Percentiles rank a stretch among this genome's conserved stretches.
Conservation (phyloP, 1,284 basidiomycete species). For the Kwoniella shivajii region DNA sequence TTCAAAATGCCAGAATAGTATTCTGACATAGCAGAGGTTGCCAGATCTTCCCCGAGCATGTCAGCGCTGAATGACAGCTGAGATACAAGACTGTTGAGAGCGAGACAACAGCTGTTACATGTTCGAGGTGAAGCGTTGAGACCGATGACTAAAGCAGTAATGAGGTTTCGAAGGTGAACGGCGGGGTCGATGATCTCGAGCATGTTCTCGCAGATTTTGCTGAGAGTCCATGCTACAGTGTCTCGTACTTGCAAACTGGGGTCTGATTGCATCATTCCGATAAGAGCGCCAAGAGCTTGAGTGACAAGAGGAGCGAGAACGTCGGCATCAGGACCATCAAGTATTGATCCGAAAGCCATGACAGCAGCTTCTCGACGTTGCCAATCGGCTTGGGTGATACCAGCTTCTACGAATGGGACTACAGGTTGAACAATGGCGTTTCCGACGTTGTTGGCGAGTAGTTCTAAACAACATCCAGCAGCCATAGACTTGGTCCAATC, state of each 20-base stretch:
- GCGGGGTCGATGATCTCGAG: conserved; percentile 86
- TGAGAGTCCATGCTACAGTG: conserved; percentile 96
- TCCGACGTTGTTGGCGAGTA: conserved; percentile 86
- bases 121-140: conserved; percentile 73
- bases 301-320: conserved; percentile 83
- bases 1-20: conserved; percentile 87
- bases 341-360: conserved; percentile 97
- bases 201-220: conserved; percentile 89
- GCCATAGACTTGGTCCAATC: conserved; percentile 99
- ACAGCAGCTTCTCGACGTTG: conserved; percentile 93
- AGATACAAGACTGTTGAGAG: conserved; percentile 90
- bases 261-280: conserved; percentile 89
- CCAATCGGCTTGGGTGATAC: conserved; percentile 89
- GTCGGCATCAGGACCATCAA: conserved; percentile 88
- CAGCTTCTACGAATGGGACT: conserved; percentile 95
- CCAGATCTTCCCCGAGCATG: conserved; percentile 56
- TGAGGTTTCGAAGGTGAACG: conserved; percentile 79
- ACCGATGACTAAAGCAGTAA: conserved; percentile 80
- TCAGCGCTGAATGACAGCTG: conserved; percentile 67
- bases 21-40: conserved; percentile 69
- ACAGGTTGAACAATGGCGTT: conserved; percentile 89
- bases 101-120: conserved; percentile 93
- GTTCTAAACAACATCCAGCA: conserved; percentile 86
- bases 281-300: conserved; percentile 90
- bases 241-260: conserved; percentile 86